Conservation (phyloP, 2,329 filamentous ascomycete species). For the Calonectria honghensis region DNA sequence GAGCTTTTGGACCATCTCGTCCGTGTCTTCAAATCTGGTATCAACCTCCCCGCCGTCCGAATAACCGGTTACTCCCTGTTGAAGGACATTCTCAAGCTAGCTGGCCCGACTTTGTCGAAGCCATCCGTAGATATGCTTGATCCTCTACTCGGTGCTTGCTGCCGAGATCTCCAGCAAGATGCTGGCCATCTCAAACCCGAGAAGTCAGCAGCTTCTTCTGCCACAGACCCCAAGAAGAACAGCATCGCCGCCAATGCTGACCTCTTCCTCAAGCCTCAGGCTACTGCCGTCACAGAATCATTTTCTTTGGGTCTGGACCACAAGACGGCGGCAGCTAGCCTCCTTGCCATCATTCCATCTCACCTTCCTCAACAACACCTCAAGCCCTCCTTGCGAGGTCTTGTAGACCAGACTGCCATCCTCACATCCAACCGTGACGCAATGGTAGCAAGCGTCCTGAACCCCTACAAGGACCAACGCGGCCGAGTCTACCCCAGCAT, state of each 20-base stretch:
- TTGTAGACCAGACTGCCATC: constrained; percentile 88
- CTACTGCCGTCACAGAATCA: constrained; percentile 56
- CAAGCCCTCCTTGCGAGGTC: constrained; percentile 81
- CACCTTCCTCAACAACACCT: constrained; percentile 80
- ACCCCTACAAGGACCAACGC: constrained; percentile 80
- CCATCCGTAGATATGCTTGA: constrained; percentile 78
- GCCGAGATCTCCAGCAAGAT: constrained; percentile 81
- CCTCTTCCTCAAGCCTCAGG: constrained; percentile 75
- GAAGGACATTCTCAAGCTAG: constrained; percentile 73
- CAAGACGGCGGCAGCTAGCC: constrained; percentile 71
- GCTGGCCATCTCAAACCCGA: constrained; percentile 68
- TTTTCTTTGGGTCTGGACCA: constrained; percentile 67
- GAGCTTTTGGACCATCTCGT: constrained; percentile 82
- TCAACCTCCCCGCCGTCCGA: constrained; percentile 73
- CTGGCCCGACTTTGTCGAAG: constrained; percentile 81
- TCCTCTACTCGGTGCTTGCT: constrained; percentile 79
- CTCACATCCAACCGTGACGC: constrained; percentile 80
- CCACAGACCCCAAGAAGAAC: constrained; percentile 62
- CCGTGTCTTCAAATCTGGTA: constrained; percentile 80
- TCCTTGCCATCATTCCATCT: constrained; percentile 79
- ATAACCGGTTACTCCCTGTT: constrained; percentile 76
- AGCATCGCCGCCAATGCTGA: constrained; percentile 79
- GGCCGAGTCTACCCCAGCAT: constrained; percentile 82
- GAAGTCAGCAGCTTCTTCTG: constrained; percentile 57
- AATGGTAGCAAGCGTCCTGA: constrained; percentile 88